phyloP scores from a whole-genome alignment of 345 rosid species.

The Litchi chinensis region DNA sequence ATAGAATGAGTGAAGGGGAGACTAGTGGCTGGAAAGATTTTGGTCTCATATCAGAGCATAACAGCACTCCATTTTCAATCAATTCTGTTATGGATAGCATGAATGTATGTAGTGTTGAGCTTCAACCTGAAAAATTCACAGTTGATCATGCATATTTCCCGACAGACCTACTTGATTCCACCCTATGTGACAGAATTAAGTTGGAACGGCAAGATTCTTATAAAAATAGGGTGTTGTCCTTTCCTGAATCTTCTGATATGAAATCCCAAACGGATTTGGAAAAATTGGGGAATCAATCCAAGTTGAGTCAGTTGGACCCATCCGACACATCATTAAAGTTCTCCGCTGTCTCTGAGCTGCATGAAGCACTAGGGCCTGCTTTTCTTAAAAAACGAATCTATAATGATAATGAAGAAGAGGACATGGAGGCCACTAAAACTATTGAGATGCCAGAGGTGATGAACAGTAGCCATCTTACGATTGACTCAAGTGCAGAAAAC shows the following conservation, averaged over 20 bases:
- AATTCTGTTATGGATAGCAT: slow-evolving; percentile 32
- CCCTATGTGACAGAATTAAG: slow-evolving; percentile 31
- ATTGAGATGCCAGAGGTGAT: slow-evolving; percentile 50
- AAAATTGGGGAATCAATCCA: slow-evolving; percentile 36
- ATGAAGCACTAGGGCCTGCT: slow-evolving; percentile 81
- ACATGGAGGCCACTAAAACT: slow-evolving; percentile 44
- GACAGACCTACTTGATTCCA: slow-evolving; percentile 38
- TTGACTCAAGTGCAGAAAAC: slow-evolving; percentile 66
- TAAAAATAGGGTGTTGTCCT: slow-evolving; percentile 31
- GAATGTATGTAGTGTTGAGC: slow-evolving; percentile 38
- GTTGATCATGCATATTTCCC: slow-evolving; percentile 32
- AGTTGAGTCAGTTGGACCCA: slow-evolving; percentile 38
- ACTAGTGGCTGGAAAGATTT: slow-evolving; percentile 42
- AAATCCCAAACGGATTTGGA: slow-evolving; percentile 39
- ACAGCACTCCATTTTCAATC: slow-evolving; percentile 32
- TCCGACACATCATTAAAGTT: slow-evolving; percentile 48
- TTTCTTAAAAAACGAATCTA: slow-evolving; percentile 44
- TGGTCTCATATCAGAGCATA: slow-evolving; percentile 32
- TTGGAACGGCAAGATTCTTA: slow-evolving; percentile 32
- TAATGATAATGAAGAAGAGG: slow-evolving; percentile 47
- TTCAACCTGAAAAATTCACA: slow-evolving; percentile 47
- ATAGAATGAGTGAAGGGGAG: slow-evolving; percentile 40
- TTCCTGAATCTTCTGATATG: slow-evolving; percentile 41
- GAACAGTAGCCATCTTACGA: slow-evolving; percentile 57
- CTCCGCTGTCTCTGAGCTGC: slow-evolving; percentile 73